These are phyloP conservation scores for Phaffomyces antillensis DNA, from an alignment of 805 yeast species.

Conservation along the genomic window DNA sequence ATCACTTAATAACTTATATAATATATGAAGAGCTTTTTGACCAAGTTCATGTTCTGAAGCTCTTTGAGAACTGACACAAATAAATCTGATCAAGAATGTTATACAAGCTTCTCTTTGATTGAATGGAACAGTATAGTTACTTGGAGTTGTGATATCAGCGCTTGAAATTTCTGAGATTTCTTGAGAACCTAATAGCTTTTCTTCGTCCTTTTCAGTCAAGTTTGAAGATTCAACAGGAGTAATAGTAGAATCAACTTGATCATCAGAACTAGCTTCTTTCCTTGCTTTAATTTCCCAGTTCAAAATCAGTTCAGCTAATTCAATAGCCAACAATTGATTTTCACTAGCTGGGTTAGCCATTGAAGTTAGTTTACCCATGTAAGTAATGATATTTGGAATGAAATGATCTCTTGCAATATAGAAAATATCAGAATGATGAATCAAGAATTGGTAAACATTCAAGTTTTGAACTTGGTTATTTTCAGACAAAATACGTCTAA, in stretches of 20 bases:
- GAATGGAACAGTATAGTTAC: conserved; percentile 56
- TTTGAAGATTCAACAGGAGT: conserved; percentile 29
- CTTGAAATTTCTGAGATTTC: conserved; percentile 14
- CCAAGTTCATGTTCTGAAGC: conserved; percentile 82
- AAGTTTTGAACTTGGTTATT: conserved; percentile 83
- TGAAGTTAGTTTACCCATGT: conserved; percentile 85
- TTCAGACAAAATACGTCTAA: conserved; percentile 84
- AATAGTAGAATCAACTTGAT: conserved; percentile 7
- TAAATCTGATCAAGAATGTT: conserved; percentile 79
- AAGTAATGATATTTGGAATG: conserved; percentile 79
- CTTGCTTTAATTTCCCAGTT: conserved; percentile 70
- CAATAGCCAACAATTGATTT: conserved; percentile 81
- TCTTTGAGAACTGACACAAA: conserved; percentile 79
- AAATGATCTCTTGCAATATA: conserved; percentile 84
- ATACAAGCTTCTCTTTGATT: conserved; percentile 85
- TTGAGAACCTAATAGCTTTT: conserved; percentile 11
- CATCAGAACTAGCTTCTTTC: conserved; percentile 10
- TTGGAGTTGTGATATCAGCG: conserved; percentile 39
- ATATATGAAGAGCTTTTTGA: conserved; percentile 68
- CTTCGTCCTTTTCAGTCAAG: conserved; percentile 21
- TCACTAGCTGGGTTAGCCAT: conserved; percentile 72
- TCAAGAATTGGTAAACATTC: conserved; percentile 82
- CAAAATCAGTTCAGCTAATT: conserved; percentile 76
- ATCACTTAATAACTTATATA: conserved; percentile 65
- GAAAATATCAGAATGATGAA: conserved; percentile 77